Evolutionary conservation across 352 stramenopile species (phyloP), one percentile per base, ranked within the genome.

Genomic region (Phytophthora macrochlamydospora): DNA sequence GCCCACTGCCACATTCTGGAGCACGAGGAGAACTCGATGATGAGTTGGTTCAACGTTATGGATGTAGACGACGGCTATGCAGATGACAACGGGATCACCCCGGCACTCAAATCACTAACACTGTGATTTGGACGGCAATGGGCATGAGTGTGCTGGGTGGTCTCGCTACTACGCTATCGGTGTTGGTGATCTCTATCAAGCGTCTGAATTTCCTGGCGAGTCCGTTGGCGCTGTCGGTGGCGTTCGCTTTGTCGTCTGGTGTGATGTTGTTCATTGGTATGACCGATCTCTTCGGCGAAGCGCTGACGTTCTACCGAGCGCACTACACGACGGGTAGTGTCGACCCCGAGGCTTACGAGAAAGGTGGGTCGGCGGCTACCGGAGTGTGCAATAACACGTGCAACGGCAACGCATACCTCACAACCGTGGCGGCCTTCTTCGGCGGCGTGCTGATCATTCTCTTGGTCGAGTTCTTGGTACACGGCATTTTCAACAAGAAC

Each of bases 201-300:
- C 51, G 76, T 7, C 71, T 91, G 40, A 85, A 87, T 44, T 89
- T 90, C 69, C 48, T 92, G 35, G 79, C 70, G 13, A 84, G 76
- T 45, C 78, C 79, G 57, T 61, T 59, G n/a, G 72, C 81, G 24
- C 66, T 92, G n/a, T 81, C 81, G 28, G 69, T 89, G 24, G 75
- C 83, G 24, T 90, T 92, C 46, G 74, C 83, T 18, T 56, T 92
- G 18, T 89, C 83, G n/a, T 78, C 83, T 2, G 83, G 83, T 65
- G 83, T 92, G 48, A 92, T 92, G 83, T 62, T 89, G 33, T 92
- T 89, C 68, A 92, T 92, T 45, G 76, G 75, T 50, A 67, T 92
- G 11, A 79, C 83, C 1, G 81, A 92, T 61, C 40, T 92, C 33
- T 88, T 79, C 40, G 65, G 69, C 0, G 81, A 92, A 38, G 63